Evolutionary conservation across 2,329 filamentous ascomycete species (phyloP), one percentile per base, ranked within the genome.

Genomic region (Torrubiellomyces zombiae): DNA sequence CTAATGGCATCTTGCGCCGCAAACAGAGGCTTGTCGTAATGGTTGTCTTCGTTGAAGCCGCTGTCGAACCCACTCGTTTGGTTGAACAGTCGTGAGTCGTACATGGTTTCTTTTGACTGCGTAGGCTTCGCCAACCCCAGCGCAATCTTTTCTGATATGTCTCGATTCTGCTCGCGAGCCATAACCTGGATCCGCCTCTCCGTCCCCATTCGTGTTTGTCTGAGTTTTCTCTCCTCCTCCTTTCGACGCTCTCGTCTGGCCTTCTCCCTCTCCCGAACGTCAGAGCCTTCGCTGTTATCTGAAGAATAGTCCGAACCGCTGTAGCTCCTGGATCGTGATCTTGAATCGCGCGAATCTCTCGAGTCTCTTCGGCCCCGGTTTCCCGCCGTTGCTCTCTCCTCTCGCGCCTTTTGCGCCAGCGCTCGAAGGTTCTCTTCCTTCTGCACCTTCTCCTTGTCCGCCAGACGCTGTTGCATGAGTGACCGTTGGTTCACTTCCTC

Each of bases 21-120:
- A 47, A 98, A 98, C 6, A 98, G 60, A 12, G 89, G 89, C 54
- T 95, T 95, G 50, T 95, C 89, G 55, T 95, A 98, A 1, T 75
- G 73, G 44, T 98, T 89, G 49, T 98, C 89, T 50, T 98, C 89
- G 50, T 98, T 98, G 63, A 94, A 83, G 1, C 86, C 89, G 26
- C 74, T 68, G 38, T 83, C 76, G 46, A 98, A 91, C 0, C 89
- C 89, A 39, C 78, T 85, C 5, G 74, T 77, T 53, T 92, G 82
- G 53, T 95, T 94, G 55, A 98, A 98, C 16, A 98, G 56, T 20
- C 89, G 67, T 3, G 83, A 91, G 55, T 98, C 89, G 56, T 91
- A 98, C 89, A 95, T 95, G 14, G 79, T 75, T 50, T 98, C 89
- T 28, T 76, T 76, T 25, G 75, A 79, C 45, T 89, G 78, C 4